phyloP scores from a whole-genome alignment of 768 basidiomycete species.

The Hysterangium stoloniferum region DNA sequence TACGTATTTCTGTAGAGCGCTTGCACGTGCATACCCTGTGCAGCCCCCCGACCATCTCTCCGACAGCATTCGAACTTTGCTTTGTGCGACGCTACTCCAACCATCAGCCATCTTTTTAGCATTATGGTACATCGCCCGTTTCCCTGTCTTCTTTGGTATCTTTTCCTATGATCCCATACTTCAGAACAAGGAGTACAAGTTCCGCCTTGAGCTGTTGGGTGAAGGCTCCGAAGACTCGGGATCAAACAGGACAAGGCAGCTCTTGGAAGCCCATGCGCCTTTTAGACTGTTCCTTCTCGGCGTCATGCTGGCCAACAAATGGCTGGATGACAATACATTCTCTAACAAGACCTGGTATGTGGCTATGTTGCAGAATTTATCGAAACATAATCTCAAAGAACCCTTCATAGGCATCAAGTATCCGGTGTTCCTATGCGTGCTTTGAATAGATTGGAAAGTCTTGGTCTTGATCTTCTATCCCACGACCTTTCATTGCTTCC shows the following conservation, averaged over 20 bases:
- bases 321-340: conserved; percentile 84
- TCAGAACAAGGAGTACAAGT: conserved; percentile 42
- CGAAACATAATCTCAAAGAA: conserved; percentile 6
- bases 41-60: conserved; percentile 48
- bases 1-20: conserved; percentile 28
- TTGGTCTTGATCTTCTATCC: conserved; percentile 60
- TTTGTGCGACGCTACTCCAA: conserved; percentile 73
- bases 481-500: conserved; percentile 65
- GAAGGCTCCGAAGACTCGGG: conserved; percentile 26
- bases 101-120: conserved; percentile 75
- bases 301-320: conserved; percentile 83
- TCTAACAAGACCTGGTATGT: conserved; percentile 83
- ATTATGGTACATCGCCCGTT: conserved; percentile 73
- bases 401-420: conserved; percentile 58
- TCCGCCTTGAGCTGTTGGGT: conserved; percentile 57
- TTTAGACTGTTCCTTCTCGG: conserved; percentile 73
- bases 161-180: conserved; percentile 43
- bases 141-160: conserved; percentile 61
- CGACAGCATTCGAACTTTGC: conserved; percentile 57
- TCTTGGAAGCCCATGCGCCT: conserved; percentile 48
- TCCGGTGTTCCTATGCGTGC: conserved; percentile 65
- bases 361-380: not conserved
- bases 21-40: conserved; percentile 34
- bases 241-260: conserved; percentile 38
- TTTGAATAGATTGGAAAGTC: conserved; percentile 63